Base-by-base conservation (phyloP, 768 basidiomycete species). In the Lactarius indigo region DNA sequence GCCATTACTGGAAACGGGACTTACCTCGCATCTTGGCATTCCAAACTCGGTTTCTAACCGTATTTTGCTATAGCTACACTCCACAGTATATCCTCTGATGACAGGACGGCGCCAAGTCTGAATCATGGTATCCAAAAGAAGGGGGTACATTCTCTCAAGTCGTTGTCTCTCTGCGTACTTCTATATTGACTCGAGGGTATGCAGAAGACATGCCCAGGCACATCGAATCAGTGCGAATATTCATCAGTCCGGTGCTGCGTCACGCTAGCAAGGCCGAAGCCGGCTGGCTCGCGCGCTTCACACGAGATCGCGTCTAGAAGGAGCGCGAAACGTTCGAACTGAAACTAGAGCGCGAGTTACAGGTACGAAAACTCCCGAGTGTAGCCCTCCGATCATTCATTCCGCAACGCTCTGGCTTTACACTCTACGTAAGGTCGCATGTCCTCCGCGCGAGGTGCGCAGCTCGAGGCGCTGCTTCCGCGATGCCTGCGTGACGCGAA, bases 21-120 rank as follows among this genome's bases (percentile, higher is more conserved):
- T 1, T 89, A 91, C 68, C 80, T 96, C 61, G 91, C 89, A 5
- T 84, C 87, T 0, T 99, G 97, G 97, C 85, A 97, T 73, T 81
- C 87, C 1, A 92, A 89, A 70, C 83, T 99, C 7, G 97, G 97
- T 8, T 93, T 93, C 73, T 84, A 84, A 65, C 78, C 72, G 26
- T 77, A 78, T 4, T 88, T 87, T 1, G 91, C 83, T 72, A 80
- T 96, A 31, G 86, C 92, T 0, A 90, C 91, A 0, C 77, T 98
- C 68, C 83, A 87, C 64, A 92, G 90, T 72, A 76, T 99, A 59
- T 88, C 88, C 1, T 75, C 86, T 0, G 91, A 96, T 72, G 97
- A 97, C 0, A 96, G 96, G 0, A 69, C 33, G 84, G 90, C 72
- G 78, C 79, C 39, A 83, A 81, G 63, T 85, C 85, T 1, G 85